Evolutionary conservation across 2,329 filamentous ascomycete genomes (phyloP).

Genomic region (Monosporascus sp.): DNA sequence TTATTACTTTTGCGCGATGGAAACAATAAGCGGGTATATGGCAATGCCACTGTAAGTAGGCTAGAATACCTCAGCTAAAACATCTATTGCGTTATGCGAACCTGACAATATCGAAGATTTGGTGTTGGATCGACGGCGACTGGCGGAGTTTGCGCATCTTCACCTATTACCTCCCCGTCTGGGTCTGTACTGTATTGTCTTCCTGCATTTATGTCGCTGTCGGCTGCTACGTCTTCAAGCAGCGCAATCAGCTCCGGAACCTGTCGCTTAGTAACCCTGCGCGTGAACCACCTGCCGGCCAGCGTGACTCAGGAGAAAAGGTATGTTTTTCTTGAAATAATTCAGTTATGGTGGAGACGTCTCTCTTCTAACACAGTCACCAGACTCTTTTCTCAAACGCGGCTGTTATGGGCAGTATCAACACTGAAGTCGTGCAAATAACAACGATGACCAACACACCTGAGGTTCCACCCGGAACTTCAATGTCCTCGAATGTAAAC

Average conservation of each 20-base stretch:
- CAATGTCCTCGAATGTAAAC: slow-evolving; percentile 11
- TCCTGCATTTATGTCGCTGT: slow-evolving; percentile 51
- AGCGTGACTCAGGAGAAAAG: slow-evolving; percentile 27
- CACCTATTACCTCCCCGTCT: slow-evolving; percentile 57
- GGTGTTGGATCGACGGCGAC: slow-evolving; percentile 54
- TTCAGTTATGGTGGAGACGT: too few relatives aligned
- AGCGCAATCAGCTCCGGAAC: slow-evolving; percentile 45
- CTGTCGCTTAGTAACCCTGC: slow-evolving; percentile 41
- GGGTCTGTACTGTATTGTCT: slow-evolving; percentile 53
- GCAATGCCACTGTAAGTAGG: slow-evolving; percentile 48
- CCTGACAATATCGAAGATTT: slow-evolving; percentile 38
- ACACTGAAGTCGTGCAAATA: slow-evolving; percentile 24
- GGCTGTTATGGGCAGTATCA: slow-evolving; percentile 26
- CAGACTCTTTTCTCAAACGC: slow-evolving; percentile 25
- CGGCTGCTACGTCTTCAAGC: slow-evolving; percentile 54
- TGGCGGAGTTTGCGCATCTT: slow-evolving; percentile 55
- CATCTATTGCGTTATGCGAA: background rate
- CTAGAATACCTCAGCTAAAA: too few relatives aligned
- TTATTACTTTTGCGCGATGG: slow-evolving; percentile 52
- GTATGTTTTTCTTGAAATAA: slow-evolving; percentile 5
- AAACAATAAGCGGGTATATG: slow-evolving; percentile 40
- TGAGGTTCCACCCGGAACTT: slow-evolving; percentile 1
- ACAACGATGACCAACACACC: slow-evolving; percentile 21
- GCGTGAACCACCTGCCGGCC: slow-evolving; percentile 11
- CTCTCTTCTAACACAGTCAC: too few relatives aligned